phyloP scores from a whole-genome alignment of 2,329 filamentous ascomycete genomes.

The Ceratocystis colombiana region DNA sequence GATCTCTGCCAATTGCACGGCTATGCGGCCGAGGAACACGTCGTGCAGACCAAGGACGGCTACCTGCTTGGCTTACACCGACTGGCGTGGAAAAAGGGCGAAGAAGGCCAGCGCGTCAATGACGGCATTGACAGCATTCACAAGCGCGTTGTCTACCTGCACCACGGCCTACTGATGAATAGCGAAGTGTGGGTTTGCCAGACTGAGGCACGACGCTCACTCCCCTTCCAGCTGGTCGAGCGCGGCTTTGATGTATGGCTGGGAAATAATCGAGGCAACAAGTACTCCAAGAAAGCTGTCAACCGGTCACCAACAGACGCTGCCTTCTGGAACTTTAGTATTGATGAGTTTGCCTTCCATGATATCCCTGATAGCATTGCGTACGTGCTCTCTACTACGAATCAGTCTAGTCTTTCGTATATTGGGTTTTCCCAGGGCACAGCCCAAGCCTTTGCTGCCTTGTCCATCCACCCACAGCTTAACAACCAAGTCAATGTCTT shows the following conservation, averaged over 20 bases:
- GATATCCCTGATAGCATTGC: conserved; percentile 92
- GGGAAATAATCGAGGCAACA: conserved; percentile 96
- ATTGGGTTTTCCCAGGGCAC: conserved; percentile 97
- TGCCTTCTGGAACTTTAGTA: conserved; percentile 94
- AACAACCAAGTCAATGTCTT: conserved; percentile 94
- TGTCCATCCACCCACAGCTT: conserved; percentile 83
- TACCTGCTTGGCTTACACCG: conserved; percentile 86
- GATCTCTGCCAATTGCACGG: conserved; percentile 88
- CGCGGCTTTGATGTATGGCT: conserved; percentile 95
- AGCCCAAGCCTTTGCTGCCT: conserved; percentile 86
- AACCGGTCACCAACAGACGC: conserved; percentile 61
- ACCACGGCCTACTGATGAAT: conserved; percentile 96
- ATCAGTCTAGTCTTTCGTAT: conserved; percentile 77
- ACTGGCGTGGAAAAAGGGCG: conserved; percentile 69
- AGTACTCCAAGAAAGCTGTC: conserved; percentile 94
- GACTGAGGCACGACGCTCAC: conserved; percentile 72
- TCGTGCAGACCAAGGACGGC: conserved; percentile 88
- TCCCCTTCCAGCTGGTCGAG: conserved; percentile 84
- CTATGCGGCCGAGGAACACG: conserved; percentile 90
- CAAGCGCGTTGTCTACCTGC: conserved; percentile 86
- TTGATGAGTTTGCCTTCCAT: conserved; percentile 95
- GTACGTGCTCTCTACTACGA: conserved; percentile 78
- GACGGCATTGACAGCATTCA: conserved; percentile 53
- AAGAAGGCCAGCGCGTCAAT: conserved; percentile 72
- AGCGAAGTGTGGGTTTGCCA: conserved; percentile 96